Evolutionary conservation across 2,329 filamentous ascomycete genomes (phyloP).

Genomic region (Colletotrichum orchidophilum): DNA sequence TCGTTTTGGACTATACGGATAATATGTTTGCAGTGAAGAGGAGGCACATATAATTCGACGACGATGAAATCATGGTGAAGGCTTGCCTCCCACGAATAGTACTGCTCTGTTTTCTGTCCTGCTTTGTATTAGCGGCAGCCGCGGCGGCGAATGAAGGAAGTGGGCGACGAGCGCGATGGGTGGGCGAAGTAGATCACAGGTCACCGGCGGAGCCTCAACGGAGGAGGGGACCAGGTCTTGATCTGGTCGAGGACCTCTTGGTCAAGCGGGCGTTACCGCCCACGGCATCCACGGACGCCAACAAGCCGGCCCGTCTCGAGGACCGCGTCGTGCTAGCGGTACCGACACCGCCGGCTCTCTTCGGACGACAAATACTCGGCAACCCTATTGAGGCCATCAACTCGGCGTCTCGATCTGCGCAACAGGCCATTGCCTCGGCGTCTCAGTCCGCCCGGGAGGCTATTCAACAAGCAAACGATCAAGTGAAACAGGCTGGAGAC

Average conservation of each 20-base stretch:
- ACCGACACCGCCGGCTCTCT: conserved; percentile 26
- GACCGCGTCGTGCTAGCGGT: conserved; percentile 26
- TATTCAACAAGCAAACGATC: conserved; percentile 37
- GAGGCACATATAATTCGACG: conserved; percentile 19
- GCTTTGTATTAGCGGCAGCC: not conserved
- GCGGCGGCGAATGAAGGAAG: conserved; percentile 1
- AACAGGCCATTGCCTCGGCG: conserved; percentile 30
- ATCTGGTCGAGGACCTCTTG: not conserved
- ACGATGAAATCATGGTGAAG: conserved; percentile 32
- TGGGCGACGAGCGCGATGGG: conserved; percentile 13
- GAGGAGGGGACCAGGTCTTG: not conserved
- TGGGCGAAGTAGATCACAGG: not conserved
- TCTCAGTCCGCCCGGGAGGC: conserved; percentile 36
- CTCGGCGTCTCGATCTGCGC: conserved; percentile 26
- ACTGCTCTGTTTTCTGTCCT: conserved; percentile 10
- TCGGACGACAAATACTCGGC: conserved; percentile 10
- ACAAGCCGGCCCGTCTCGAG: conserved; percentile 20
- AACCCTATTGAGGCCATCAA: conserved; percentile 31
- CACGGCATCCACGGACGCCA: conserved; percentile 15
- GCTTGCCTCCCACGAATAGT: conserved; percentile 30
- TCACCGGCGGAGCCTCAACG: conserved; percentile 11
- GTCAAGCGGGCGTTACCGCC: conserved; percentile 7
- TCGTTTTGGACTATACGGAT: not conserved
- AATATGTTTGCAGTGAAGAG: conserved; percentile 15
- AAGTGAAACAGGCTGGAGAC: conserved; percentile 38